Evolutionary conservation across 2,329 filamentous ascomycete species (phyloP), one percentile per base, ranked within the genome.

Genomic region (Colletotrichum navitas): DNA sequence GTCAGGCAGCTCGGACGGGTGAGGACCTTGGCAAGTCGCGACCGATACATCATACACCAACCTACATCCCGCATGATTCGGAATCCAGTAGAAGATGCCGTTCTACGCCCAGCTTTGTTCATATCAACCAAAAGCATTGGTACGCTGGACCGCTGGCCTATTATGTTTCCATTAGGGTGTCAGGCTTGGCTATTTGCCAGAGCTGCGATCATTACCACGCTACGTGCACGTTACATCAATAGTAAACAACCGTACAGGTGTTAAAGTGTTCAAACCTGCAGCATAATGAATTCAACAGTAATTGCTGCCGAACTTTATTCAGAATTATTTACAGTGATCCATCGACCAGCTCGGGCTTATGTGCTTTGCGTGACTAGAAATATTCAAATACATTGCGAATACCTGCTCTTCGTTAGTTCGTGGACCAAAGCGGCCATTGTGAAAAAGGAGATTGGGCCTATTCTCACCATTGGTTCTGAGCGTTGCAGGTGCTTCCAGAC

Each of bases 401-500:
- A 51, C 47, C 47, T 51, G 12, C 3, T 8, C 14, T 29, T 14
- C 24, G 24, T 51, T 29, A 51, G 47, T 51, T 18, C 5, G 5
- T 26, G 47, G 3, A 51, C 8, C 12, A 29, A 29, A 29, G 2
- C 29, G 29, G 29, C 4, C 18, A 51, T 16, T 18, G 5, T 12
- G 8, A 6, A 14, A 8, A 1, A 8, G 0, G 47, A 4, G 24
- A 1, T 0, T 7, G 26, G 14, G 24, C 0, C 12, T 51, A 5
- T 51, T 8, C 47, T 29, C 24, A 51, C 47, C 47, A 51, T 51
- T 51, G 24, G 47, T 51, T 51, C 47, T 51, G 47, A 29, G 47
- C 47, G 3, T 5, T 51, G 47, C 47, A 51, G 12, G 47, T 51
- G 47, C 47, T 51, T 29, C 47, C 47, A 18, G 47, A 51, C 47